Conservation (phyloP, 2,329 filamentous ascomycete species). For the Taxawa tesnikishii region DNA sequence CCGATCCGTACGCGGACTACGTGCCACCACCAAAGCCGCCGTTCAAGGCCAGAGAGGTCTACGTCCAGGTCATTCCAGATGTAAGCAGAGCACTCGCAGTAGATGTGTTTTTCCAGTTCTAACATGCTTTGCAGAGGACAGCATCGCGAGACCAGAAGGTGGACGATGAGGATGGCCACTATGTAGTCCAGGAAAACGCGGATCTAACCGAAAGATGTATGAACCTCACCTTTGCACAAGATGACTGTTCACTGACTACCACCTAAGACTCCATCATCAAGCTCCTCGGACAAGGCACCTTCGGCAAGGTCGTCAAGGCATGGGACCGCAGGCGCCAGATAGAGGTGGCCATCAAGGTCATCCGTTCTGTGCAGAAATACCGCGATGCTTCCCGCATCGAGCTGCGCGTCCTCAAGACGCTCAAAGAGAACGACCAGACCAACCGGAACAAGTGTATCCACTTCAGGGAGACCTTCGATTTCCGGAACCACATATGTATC, state of each 20-base stretch:
- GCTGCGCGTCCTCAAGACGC: constrained; percentile 77
- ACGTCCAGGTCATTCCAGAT: constrained; percentile 46
- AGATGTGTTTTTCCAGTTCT: constrained; percentile 3
- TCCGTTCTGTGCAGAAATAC: constrained; percentile 96
- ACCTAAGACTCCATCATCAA: constrained; percentile 70
- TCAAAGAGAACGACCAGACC: constrained; percentile 79
- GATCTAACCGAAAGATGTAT: constrained; percentile 81
- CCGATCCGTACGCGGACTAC: constrained; percentile 64
- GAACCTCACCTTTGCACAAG: constrained; percentile 23
- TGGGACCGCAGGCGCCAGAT: constrained; percentile 62
- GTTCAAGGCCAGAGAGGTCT: constrained; percentile 65
- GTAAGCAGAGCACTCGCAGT: constrained; percentile 39
- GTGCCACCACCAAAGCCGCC: constrained; percentile 77
- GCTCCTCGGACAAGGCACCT: constrained; percentile 89
- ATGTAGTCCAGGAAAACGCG: constrained; percentile 80
- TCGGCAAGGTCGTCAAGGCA: constrained; percentile 95
- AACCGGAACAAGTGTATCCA: constrained; percentile 97
- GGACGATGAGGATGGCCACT: constrained; percentile 95
- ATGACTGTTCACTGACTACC: constrained; percentile 8
- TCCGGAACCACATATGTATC: constrained; percentile 88
- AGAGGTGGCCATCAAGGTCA: constrained; percentile 95
- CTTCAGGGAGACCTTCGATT: constrained; percentile 92
- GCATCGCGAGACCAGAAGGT: constrained; percentile 45
- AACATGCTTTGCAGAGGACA: constrained; percentile 10
- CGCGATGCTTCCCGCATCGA: constrained; percentile 93